Base-by-base conservation (phyloP, 2,329 filamentous ascomycete genomes). In the Plectosphaerella plurivora region DNA sequence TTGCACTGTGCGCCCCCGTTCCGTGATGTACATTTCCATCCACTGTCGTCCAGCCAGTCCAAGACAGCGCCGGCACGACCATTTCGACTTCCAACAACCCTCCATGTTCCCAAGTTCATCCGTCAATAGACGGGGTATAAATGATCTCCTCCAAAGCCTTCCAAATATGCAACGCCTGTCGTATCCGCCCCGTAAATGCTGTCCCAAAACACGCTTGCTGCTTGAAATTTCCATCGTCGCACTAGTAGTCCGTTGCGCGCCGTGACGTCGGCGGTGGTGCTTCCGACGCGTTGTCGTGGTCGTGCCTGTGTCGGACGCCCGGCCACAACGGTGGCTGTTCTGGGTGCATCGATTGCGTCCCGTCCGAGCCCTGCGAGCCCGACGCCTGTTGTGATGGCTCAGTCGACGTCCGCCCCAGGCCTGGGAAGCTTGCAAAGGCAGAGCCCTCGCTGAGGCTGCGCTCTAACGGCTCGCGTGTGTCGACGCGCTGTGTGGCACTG, bases 321-420 rank as follows among this genome's bases (percentile, higher is more conserved):
- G 71, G 70, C 72, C 72, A 74, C n/a, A 74, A 60, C 2, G 72
- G 72, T n/a, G 72, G 72, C 18, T 68, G 68, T 16, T 59, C 65
- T 1, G 63, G 49, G 12, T 68, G 63, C 12, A 68, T 57, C 12
- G 60, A 37, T 12, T 51, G 47, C 20, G 52, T 14, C n/a, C 54
- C 56, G 15, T 24, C 9, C 6, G 45, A 12, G 45, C 39, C 41
- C 41, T n/a, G n/a, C n/a, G n/a, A n/a, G n/a, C n/a, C n/a, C n/a
- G 11, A 28, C 45, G 8, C 25, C 48, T 15, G 42, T 11, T 51
- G 42, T n/a, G 36, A 16, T 12, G 56, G 50, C 39, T 56, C 54
- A 42, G 47, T 56, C 22, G 42, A 22, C 11, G 54, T 55, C 49
- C 56, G 46, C 16, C 50, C 36, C 5, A 55, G 47, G 6, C 45